A percentile compares a stretch with the other conserved stretches of the same genome.
phyloP scores from a whole-genome alignment of 2,329 filamentous ascomycete species.

The Neoscytalidium dimidiatum region DNA sequence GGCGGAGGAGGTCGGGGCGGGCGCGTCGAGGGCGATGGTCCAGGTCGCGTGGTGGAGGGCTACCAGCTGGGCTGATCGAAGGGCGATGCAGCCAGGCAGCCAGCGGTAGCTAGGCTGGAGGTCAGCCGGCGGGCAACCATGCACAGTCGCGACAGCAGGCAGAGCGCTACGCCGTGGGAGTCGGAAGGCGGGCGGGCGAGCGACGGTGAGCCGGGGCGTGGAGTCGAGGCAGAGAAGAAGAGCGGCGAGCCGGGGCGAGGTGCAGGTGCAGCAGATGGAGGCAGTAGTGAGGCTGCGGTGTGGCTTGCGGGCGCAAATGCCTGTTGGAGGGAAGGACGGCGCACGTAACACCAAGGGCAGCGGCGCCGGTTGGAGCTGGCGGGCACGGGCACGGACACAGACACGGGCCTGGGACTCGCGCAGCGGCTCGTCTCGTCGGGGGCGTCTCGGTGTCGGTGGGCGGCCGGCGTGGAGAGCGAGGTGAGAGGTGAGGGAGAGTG shows the following conservation, averaged over 20 bases:
- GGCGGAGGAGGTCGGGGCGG: background rate
- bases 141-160: constrained; percentile 1
- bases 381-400: constrained; percentile 8
- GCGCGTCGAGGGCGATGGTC: background rate
- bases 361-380: background rate
- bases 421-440: constrained; percentile 12
- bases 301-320: constrained; percentile 15
- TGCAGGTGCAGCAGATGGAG: background rate
- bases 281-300: background rate
- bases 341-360: constrained; percentile 15
- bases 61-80: constrained; percentile 20
- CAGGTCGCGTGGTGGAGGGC: background rate
- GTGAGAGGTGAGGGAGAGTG: background rate
- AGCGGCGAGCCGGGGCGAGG: background rate
- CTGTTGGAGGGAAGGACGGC: constrained; percentile 15
- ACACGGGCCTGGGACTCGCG: background rate
- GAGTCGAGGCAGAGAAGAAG: constrained; percentile 6
- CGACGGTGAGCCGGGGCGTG: background rate
- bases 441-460: background rate
- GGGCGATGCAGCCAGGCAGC: constrained; percentile 21
- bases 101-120: constrained; percentile 20
- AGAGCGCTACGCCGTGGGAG: background rate
- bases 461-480: background rate
- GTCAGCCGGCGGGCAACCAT: constrained; percentile 18
- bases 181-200: background rate